Conservation (phyloP, 148 eudicot genomes). For the Suaeda aralocaspica region DNA sequence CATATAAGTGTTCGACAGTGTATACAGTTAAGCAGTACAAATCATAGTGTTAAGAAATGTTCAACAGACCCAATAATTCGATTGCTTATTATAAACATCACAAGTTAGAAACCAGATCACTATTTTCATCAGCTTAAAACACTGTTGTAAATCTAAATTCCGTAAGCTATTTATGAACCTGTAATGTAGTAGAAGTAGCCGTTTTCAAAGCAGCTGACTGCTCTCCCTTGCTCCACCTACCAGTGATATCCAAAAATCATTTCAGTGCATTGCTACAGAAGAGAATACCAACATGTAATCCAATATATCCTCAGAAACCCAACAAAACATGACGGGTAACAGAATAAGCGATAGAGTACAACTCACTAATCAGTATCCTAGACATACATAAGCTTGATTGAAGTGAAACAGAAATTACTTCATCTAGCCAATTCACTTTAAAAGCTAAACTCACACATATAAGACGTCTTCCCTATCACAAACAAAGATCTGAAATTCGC, state of each 20-base stretch:
- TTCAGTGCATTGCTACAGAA: background rate
- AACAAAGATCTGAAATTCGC: background rate
- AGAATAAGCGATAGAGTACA: background rate
- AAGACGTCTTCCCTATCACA: background rate
- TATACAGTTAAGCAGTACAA: background rate
- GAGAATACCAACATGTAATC: background rate
- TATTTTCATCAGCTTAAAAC: background rate
- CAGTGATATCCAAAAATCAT: background rate
- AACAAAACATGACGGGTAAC: background rate
- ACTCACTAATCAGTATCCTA: background rate
- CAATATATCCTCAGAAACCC: background rate
- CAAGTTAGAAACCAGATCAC: background rate
- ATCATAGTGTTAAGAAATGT: background rate
- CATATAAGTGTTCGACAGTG: background rate
- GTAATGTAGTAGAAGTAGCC: slow-evolving; percentile 56
- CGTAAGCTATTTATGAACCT: slow-evolving; percentile 33
- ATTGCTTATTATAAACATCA: background rate
- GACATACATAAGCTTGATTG: background rate
- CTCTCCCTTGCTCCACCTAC: slow-evolving; percentile 95
- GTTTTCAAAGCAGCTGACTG: slow-evolving; percentile 87
- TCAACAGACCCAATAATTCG: background rate
- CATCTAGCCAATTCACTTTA: slow-evolving; percentile 10
- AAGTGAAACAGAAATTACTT: background rate
- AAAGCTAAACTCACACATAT: background rate
- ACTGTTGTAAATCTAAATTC: background rate